Evolutionary conservation across 768 basidiomycete species (phyloP).

Genomic region (Fomitopsis serialis): DNA sequence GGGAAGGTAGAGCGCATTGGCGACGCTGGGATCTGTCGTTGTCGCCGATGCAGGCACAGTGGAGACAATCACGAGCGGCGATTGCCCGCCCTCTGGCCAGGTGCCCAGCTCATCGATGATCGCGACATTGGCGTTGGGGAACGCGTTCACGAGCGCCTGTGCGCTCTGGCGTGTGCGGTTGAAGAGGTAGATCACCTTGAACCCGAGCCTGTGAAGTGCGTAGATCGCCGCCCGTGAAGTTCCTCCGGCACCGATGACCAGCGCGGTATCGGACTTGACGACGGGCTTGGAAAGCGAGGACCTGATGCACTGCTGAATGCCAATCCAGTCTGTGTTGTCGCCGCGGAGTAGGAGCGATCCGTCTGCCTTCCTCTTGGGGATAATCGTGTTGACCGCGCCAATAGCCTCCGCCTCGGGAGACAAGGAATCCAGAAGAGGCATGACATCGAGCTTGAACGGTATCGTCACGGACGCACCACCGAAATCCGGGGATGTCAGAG

Average conservation of each 20-base stretch:
- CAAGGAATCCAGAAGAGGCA: conserved; percentile 73
- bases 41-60: conserved; percentile 78
- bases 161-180: conserved; percentile 83
- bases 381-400: conserved; percentile 94
- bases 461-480: conserved; percentile 97
- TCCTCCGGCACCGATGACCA: conserved; percentile 94
- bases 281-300: conserved; percentile 33
- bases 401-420: conserved; percentile 80
- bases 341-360: conserved; percentile 60
- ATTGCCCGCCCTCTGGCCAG: conserved; percentile 39
- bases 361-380: conserved; percentile 41
- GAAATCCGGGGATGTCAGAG: conserved; percentile 65
- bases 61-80: conserved; percentile 76
- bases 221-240: conserved; percentile 94
- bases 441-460: conserved; percentile 89
- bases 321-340: conserved; percentile 96
- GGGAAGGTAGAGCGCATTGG: conserved; percentile 46
- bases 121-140: conserved; percentile 59
- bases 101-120: conserved; percentile 52
- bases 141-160: conserved; percentile 55
- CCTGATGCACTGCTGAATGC: conserved; percentile 59
- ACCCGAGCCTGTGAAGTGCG: conserved; percentile 68
- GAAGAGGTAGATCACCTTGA: conserved; percentile 72
- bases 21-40: conserved; percentile 28
- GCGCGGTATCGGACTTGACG: conserved; percentile 42